Conservation (phyloP, 2,329 filamentous ascomycete species). For the Alternaria triticina region DNA sequence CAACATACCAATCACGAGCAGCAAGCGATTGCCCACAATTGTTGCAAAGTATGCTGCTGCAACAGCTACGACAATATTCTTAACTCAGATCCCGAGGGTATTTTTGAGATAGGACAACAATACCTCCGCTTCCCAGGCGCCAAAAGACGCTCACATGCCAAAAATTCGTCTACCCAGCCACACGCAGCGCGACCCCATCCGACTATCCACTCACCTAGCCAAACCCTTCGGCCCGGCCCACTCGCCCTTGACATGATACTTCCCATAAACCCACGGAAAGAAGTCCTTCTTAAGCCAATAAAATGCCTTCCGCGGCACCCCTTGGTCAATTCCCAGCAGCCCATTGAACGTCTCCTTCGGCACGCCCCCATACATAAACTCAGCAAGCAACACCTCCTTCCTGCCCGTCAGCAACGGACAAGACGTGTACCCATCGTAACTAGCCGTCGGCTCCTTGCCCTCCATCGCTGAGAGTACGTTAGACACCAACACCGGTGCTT, state of each 20-base stretch:
- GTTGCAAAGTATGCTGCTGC: too few relatives aligned
- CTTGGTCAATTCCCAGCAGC: slow-evolving; percentile 64
- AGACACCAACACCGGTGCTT: slow-evolving; percentile 44
- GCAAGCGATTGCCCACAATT: too few relatives aligned
- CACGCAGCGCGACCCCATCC: not conserved
- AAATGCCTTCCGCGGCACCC: slow-evolving; percentile 61
- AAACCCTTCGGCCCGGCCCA: slow-evolving; percentile 68
- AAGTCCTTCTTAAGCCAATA: slow-evolving; percentile 71
- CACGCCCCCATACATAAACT: slow-evolving; percentile 69
- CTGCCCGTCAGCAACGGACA: slow-evolving; percentile 56
- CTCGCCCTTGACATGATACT: slow-evolving; percentile 65
- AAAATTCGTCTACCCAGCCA: not conserved
- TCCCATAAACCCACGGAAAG: slow-evolving; percentile 70
- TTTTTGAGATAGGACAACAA: too few relatives aligned
- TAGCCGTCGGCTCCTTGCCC: slow-evolving; percentile 29
- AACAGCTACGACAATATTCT: too few relatives aligned
- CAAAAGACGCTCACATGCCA: too few relatives aligned
- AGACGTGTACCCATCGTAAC: slow-evolving; percentile 50
- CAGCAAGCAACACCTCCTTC: slow-evolving; percentile 67
- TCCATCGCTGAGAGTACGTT: slow-evolving; percentile 43
- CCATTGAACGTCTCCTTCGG: slow-evolving; percentile 68
- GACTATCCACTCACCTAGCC: slow-evolving; percentile 6
- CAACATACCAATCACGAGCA: too few relatives aligned
- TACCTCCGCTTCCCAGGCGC: too few relatives aligned
- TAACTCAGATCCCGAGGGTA: too few relatives aligned